phyloP scores from a whole-genome alignment of 805 yeast genomes.

The Saccharomyces kudriavzevii region DNA sequence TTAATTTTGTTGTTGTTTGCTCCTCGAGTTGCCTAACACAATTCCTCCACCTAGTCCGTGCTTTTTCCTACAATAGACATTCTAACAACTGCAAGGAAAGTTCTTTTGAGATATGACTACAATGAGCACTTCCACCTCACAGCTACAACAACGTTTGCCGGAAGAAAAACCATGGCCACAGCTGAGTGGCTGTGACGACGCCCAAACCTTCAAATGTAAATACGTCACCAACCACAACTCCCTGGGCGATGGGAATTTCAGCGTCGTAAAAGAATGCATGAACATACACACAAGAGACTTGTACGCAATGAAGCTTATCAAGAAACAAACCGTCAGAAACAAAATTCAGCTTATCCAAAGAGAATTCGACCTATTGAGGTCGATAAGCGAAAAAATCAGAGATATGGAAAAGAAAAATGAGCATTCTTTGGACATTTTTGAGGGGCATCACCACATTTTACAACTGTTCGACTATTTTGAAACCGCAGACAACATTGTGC shows the following conservation, averaged over 20 bases:
- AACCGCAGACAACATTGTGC: constrained; percentile 45
- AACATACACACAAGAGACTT: constrained; percentile 34
- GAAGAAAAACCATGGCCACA: constrained; percentile 2
- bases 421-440: constrained; percentile 14
- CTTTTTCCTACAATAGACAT: background rate
- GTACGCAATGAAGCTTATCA: constrained; percentile 41
- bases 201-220: constrained; percentile 20
- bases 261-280: constrained; percentile 44
- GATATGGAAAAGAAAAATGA: constrained; percentile 32
- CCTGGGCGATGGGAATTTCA: constrained; percentile 43
- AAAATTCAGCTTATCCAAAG: constrained; percentile 41
- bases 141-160: background rate
- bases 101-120: background rate
- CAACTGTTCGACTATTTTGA: constrained; percentile 64
- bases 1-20: background rate
- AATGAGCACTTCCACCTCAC: background rate
- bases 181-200: background rate
- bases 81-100: background rate
- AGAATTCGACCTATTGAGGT: constrained; percentile 46
- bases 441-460: constrained; percentile 42
- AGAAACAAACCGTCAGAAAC: constrained; percentile 21
- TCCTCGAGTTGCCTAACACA: background rate
- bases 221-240: constrained; percentile 20
- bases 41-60: background rate
- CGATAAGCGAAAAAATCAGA: constrained; percentile 19